phyloP scores from a whole-genome alignment of 768 basidiomycete genomes.

The Leccinum subgranulosum region DNA sequence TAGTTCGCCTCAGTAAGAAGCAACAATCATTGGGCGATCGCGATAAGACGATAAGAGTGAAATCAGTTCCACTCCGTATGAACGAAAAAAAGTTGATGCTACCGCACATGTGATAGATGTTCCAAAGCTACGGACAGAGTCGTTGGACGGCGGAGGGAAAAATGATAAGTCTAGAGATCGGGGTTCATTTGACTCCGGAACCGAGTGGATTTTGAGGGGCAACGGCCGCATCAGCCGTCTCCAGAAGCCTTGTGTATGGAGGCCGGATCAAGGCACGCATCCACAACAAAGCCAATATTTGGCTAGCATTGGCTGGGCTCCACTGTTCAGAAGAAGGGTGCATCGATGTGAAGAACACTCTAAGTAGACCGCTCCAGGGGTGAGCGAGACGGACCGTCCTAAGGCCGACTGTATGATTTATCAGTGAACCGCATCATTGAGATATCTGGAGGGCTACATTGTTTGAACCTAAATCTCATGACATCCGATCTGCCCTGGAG shows the following conservation, averaged over 20 bases:
- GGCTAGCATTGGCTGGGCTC: background rate
- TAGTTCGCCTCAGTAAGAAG: background rate
- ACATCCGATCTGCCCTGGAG: background rate
- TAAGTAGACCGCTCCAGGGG: slow-evolving; percentile 1
- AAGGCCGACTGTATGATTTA: background rate
- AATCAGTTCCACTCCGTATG: background rate
- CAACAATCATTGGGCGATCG: background rate
- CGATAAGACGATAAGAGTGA: too few relatives aligned
- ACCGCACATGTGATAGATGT: background rate
- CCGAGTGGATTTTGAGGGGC: background rate
- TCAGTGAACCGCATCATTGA: background rate
- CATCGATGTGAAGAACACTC: background rate
- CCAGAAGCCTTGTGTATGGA: background rate
- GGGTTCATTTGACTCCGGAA: background rate
- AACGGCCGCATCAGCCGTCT: background rate
- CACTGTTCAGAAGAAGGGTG: background rate
- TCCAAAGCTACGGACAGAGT: slow-evolving; percentile 1
- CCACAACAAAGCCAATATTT: background rate
- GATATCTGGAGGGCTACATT: background rate
- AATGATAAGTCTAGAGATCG: background rate
- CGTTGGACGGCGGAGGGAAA: background rate
- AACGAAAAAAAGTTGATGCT: background rate
- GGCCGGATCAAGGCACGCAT: background rate
- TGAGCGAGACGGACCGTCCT: background rate
- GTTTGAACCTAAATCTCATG: background rate